Base-by-base conservation (phyloP, 2,329 filamentous ascomycete species). In the Thielaviopsis populi region DNA sequence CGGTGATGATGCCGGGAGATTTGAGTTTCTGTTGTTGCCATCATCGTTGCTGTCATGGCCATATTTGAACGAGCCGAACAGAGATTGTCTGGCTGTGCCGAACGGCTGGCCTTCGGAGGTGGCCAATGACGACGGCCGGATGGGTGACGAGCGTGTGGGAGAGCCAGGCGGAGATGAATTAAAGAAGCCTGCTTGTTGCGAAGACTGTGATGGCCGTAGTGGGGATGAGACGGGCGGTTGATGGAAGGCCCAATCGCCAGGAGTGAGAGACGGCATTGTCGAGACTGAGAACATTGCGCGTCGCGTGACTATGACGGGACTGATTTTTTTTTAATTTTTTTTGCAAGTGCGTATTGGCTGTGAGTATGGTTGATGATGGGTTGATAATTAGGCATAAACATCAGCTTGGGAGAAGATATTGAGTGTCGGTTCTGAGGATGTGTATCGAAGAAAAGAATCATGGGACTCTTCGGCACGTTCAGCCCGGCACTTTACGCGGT, bases 161-260 rank as follows among this genome's bases (percentile, higher is more conserved):
- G 58, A 58, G 19, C 56, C 58, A 15, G 64, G 61, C 3, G 64
- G 64, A 3, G 64, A 66, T n/a, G 61, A 63, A 24, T 56, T 56
- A 8, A 66, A 60, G 15, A 63, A 61, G 22, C 33, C 22, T 17
- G 42, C 30, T 50, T 62, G 60, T 22, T 66, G 43, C 15, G 61
- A 27, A n/a, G 43, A 72, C 13, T 82, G 81, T 2, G 81, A 83
- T 1, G 82, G 84, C 2, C 82, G 82, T 3, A 83, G 78, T 5
- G 81, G 82, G 59, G 82, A 84, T 1, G 82, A 73, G 37, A 78
- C 73, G 42, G 65, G 63, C 8, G 67, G 67, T 59, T 65, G 61
- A 56, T 67, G 59, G 71, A 78, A 71, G 59, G 76, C 73, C 71
- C 77, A 78, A 40, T 71, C 70, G 64, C 73, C 71, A 61, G 73